Percentiles rank a stretch among this genome's conserved stretches.
Evolutionary conservation across 768 basidiomycete species (phyloP).

Genomic region (Termitomyces sp.): DNA sequence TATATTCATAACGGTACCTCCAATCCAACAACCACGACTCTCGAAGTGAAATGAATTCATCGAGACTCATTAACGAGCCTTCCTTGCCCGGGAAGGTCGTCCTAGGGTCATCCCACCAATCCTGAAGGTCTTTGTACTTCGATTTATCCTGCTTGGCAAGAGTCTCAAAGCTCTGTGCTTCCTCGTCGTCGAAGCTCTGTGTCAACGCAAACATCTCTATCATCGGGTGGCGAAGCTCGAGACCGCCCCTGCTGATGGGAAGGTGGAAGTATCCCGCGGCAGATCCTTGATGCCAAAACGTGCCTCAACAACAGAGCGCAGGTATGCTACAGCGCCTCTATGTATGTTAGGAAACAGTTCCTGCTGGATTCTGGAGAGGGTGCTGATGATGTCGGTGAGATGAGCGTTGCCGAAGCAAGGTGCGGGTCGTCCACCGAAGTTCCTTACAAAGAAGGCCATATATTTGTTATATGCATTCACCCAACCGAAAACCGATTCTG

Average conservation of each 20-base stretch:
- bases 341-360: constrained; percentile 18
- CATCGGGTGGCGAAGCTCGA: constrained; percentile 28
- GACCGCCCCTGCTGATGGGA: constrained; percentile 9
- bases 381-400: constrained; percentile 19
- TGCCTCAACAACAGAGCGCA: constrained; percentile 19
- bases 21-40: constrained; percentile 11
- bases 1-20: constrained; percentile 4
- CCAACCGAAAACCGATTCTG: constrained; percentile 27
- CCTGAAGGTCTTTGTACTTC: constrained; percentile 11
- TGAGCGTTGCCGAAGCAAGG: constrained; percentile 15
- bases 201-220: constrained; percentile 28
- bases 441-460: constrained; percentile 23
- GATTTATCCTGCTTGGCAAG: constrained; percentile 20
- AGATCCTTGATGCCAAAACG: constrained; percentile 1
- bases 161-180: constrained; percentile 12
- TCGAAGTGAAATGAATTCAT: constrained; percentile 10
- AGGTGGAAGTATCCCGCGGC: constrained; percentile 1
- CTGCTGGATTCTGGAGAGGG: constrained; percentile 21
- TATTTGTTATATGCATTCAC: constrained; percentile 28
- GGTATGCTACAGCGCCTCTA: constrained; percentile 16
- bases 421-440: constrained; percentile 24
- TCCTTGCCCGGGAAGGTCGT: not conserved
- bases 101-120: not conserved
- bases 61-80: constrained; percentile 10
- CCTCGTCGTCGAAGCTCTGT: not conserved